Percentiles rank a stretch among this genome's conserved stretches.
Evolutionary conservation across 2,329 filamentous ascomycete species (phyloP).

Genomic region (Aspergillus sp.): DNA sequence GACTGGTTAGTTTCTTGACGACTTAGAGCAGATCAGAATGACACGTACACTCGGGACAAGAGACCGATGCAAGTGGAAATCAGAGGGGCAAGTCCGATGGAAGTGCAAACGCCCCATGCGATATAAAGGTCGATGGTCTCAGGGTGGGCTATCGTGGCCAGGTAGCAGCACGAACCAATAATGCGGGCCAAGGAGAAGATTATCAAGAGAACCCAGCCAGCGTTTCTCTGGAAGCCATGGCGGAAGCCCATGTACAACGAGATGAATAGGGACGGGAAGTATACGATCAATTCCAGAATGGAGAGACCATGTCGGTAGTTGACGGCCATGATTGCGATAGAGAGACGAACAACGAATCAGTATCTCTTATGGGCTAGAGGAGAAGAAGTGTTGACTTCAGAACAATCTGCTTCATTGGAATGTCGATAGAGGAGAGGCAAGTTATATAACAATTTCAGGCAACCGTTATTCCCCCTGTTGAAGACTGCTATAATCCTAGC

Average conservation of each 20-base stretch:
- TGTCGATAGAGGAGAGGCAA: not conserved
- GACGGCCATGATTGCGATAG: constrained; percentile 23
- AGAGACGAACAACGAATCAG: not conserved
- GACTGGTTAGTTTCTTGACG: not conserved
- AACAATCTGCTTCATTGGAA: not conserved
- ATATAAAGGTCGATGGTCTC: constrained; percentile 38
- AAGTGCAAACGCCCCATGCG: constrained; percentile 48
- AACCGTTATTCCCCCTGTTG: not conserved
- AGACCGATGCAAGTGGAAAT: constrained; percentile 51
- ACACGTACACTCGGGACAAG: constrained; percentile 37
- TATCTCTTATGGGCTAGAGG: not conserved
- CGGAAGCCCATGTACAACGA: constrained; percentile 34
- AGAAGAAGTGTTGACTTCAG: not conserved
- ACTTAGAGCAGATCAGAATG: too few relatives aligned
- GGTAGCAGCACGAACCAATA: constrained; percentile 52
- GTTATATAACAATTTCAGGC: constrained; percentile 1
- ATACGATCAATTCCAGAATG: constrained; percentile 40
- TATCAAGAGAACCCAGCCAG: constrained; percentile 58
- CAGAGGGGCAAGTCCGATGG: constrained; percentile 53
- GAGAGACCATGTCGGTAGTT: constrained; percentile 36
- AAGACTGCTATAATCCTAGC: not conserved
- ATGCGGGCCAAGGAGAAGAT: constrained; percentile 57
- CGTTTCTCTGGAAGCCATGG: constrained; percentile 45
- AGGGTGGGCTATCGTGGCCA: constrained; percentile 52
- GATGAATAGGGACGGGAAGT: constrained; percentile 36